Evolutionary conservation across 371 early-diverging fungal species (phyloP).

Genomic region (Batkoa obscura): DNA sequence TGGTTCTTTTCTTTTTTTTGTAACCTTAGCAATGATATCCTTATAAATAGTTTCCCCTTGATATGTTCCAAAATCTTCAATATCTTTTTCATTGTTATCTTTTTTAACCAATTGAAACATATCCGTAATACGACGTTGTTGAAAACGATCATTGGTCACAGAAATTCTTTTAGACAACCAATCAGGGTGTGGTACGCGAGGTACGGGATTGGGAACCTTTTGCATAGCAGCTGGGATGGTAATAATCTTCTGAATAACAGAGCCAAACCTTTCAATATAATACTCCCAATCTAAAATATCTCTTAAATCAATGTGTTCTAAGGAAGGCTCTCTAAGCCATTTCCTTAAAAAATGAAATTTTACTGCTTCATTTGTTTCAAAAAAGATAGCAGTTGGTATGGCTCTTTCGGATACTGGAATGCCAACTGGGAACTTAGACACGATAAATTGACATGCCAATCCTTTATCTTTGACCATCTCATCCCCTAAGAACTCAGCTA

Average conservation of each 20-base stretch:
- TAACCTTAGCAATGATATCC: neutral
- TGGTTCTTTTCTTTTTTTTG: neutral
- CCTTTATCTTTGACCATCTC: constrained; percentile 97
- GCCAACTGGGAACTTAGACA: constrained; percentile 72
- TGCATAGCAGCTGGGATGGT: constrained; percentile 99
- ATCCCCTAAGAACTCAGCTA: constrained; percentile 96
- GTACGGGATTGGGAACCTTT: constrained; percentile 81
- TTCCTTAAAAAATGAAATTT: constrained; percentile 73
- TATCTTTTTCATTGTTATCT: constrained; percentile 30
- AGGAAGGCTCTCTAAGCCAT: constrained; percentile 75
- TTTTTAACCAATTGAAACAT: constrained; percentile 33
- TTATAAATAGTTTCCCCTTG: neutral
- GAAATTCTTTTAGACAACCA: constrained; percentile 77
- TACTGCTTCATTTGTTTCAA: constrained; percentile 64
- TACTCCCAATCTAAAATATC: constrained; percentile 98
- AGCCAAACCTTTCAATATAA: constrained; percentile 91
- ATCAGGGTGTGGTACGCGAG: constrained; percentile 81
- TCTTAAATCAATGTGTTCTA: constrained; percentile 58
- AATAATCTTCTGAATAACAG: constrained; percentile 92
- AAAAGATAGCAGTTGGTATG: constrained; percentile 93
- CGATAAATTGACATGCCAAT: constrained; percentile 92
- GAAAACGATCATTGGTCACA: constrained; percentile 44
- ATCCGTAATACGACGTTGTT: constrained; percentile 74
- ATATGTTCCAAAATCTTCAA: constrained; percentile 44
- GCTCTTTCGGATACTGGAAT: constrained; percentile 90